A percentile compares a stretch with the other conserved stretches of the same genome.
Evolutionary conservation across 768 basidiomycete species (phyloP).

Genomic region (Clitopilus hobsonii): DNA sequence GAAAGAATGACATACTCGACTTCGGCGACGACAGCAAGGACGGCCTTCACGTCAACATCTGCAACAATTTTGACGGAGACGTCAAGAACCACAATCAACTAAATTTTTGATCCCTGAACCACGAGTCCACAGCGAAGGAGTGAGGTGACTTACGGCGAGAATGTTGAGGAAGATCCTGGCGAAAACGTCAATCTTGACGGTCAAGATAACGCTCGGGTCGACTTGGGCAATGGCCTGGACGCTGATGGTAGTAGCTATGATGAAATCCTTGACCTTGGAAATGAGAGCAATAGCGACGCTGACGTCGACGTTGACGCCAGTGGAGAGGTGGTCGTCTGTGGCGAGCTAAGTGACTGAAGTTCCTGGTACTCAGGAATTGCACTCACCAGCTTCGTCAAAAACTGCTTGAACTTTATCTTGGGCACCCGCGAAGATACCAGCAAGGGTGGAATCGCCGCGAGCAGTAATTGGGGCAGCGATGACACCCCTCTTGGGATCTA

Average conservation of each 20-base stretch:
- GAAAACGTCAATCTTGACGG: not conserved
- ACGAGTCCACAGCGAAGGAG: not conserved
- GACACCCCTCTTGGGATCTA: too few relatives aligned
- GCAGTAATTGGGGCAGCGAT: too few relatives aligned
- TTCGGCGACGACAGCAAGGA: not conserved
- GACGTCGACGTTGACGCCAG: not conserved
- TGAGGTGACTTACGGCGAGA: not conserved
- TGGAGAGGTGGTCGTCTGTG: too few relatives aligned
- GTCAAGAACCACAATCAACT: not conserved
- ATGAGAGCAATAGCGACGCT: not conserved
- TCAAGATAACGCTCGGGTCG: too few relatives aligned
- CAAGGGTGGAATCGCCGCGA: too few relatives aligned
- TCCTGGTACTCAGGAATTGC: too few relatives aligned
- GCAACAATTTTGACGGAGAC: not conserved
- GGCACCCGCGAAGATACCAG: too few relatives aligned
- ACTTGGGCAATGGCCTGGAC: not conserved
- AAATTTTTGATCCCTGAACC: not conserved
- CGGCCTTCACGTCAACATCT: not conserved
- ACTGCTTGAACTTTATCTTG: too few relatives aligned
- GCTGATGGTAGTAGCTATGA: not conserved
- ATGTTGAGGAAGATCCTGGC: not conserved
- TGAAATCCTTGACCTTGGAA: not conserved
- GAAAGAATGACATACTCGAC: not conserved
- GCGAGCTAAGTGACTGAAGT: too few relatives aligned
- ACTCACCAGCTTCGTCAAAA: too few relatives aligned